phyloP scores from a whole-genome alignment of 73 alveolate genomes.

The Paramecium caudatum region DNA sequence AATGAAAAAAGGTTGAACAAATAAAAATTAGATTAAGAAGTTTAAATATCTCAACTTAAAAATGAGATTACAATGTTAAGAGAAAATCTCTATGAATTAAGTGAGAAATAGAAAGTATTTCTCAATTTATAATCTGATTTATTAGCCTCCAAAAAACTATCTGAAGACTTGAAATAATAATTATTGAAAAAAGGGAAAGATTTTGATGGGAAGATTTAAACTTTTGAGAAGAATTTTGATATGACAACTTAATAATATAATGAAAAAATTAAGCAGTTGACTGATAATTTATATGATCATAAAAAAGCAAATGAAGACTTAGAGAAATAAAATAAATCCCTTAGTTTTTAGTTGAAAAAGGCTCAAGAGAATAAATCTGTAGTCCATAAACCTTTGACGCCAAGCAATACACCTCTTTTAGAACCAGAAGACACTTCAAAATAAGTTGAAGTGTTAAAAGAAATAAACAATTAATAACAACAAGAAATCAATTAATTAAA shows the following conservation, averaged over 20 bases:
- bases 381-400: background rate
- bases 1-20: background rate
- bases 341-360: background rate
- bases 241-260: too few relatives aligned
- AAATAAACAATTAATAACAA: background rate
- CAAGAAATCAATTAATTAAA: background rate
- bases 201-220: background rate
- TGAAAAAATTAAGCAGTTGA: background rate
- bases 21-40: slow-evolving; percentile 22
- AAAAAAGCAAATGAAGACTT: background rate
- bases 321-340: background rate
- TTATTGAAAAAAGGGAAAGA: background rate
- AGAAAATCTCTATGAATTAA: background rate
- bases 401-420: too few relatives aligned
- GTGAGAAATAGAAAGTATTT: slow-evolving; percentile 12
- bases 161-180: background rate
- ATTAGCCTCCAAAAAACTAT: background rate
- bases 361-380: background rate
- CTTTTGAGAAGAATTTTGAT: too few relatives aligned
- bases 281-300: background rate
- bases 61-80: slow-evolving; percentile 7
- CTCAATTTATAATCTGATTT: background rate
- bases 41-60: background rate
- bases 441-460: background rate
- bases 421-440: background rate